phyloP scores from a whole-genome alignment of 306 rosid species.

The Cotoneaster glaucophyllus region DNA sequence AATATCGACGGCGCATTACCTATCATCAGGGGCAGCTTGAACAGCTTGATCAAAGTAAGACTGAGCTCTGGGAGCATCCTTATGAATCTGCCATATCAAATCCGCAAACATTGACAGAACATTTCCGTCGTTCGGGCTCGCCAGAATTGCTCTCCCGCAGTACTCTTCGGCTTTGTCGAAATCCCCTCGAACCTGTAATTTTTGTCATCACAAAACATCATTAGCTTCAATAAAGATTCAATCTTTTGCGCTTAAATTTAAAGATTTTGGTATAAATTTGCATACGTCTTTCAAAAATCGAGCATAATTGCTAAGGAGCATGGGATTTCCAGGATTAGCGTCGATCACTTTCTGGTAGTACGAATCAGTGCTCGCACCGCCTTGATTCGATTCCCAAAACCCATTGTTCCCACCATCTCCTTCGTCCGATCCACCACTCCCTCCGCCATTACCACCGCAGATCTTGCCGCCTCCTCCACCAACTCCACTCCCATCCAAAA shows the following conservation, averaged over 20 bases:
- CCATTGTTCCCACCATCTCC: constrained; percentile 44
- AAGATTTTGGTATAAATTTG: not conserved
- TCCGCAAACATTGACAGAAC: constrained; percentile 69
- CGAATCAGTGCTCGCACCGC: constrained; percentile 37
- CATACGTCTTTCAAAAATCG: constrained; percentile 71
- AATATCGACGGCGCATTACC: constrained; percentile 27
- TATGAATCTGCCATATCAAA: constrained; percentile 64
- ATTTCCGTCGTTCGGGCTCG: constrained; percentile 58
- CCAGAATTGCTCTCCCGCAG: constrained; percentile 79
- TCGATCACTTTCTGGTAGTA: constrained; percentile 62
- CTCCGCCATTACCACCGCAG: constrained; percentile 31
- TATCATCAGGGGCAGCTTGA: constrained; percentile 66
- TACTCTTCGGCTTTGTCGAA: constrained; percentile 74
- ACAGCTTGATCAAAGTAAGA: constrained; percentile 64
- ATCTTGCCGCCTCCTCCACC: constrained; percentile 30
- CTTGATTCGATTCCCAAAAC: constrained; percentile 50
- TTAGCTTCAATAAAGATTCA: not conserved
- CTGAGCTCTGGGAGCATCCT: constrained; percentile 73
- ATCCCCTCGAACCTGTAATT: constrained; percentile 50
- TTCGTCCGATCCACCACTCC: constrained; percentile 36
- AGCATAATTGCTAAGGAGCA: constrained; percentile 74
- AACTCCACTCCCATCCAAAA: constrained; percentile 42
- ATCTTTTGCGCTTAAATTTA: not conserved
- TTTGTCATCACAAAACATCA: not conserved
- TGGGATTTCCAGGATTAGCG: constrained; percentile 68